phyloP scores from a whole-genome alignment of 1,284 basidiomycete species.

The Naganishia sp. region DNA sequence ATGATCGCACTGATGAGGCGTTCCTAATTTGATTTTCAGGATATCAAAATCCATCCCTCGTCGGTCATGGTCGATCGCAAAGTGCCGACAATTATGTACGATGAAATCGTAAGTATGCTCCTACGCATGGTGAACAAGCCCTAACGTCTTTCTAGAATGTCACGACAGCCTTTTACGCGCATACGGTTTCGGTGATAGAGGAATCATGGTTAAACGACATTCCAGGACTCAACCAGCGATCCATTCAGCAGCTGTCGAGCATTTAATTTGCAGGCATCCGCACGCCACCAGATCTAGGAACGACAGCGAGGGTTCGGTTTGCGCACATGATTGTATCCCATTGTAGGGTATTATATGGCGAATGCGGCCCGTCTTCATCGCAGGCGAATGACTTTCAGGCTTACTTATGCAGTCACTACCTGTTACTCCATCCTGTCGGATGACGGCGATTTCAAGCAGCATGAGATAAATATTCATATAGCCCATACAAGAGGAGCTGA shows the following conservation, averaged over 20 bases:
- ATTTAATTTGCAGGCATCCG: background rate
- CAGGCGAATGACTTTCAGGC: no score
- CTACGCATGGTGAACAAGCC: slow-evolving; percentile 6
- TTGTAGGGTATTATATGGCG: background rate
- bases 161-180: slow-evolving; percentile 81
- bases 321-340: background rate
- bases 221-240: slow-evolving; percentile 28
- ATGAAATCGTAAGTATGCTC: slow-evolving; percentile 72
- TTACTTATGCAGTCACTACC: background rate
- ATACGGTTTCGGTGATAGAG: slow-evolving; percentile 77
- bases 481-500: background rate
- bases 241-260: slow-evolving; percentile 22
- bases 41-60: slow-evolving; percentile 81
- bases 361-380: background rate
- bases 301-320: no score
- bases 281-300: background rate
- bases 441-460: background rate
- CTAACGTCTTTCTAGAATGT: slow-evolving; percentile 61
- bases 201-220: slow-evolving; percentile 60
- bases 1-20: background rate
- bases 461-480: background rate
- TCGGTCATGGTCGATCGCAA: slow-evolving; percentile 77
- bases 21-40: slow-evolving; percentile 1
- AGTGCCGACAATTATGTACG: slow-evolving; percentile 79
- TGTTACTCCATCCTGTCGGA: background rate